These are phyloP conservation scores for Periconia digitata DNA, from an alignment of 2,329 filamentous ascomycete genomes.

Conservation along the genomic window DNA sequence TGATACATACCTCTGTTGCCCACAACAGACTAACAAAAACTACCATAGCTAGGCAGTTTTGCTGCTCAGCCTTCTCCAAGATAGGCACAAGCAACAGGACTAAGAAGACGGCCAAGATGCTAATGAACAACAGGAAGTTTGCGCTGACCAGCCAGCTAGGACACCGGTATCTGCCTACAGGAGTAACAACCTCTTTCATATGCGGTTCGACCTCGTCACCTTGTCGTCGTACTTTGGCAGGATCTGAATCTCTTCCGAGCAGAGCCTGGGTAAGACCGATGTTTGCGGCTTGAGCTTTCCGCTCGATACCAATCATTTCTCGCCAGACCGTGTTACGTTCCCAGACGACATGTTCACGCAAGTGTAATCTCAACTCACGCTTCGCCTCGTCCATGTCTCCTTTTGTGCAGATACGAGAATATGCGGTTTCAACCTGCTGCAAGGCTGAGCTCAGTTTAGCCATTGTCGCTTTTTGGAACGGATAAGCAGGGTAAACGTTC, in stretches of 20 bases:
- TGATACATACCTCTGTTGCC: slow-evolving; percentile 77
- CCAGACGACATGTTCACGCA: slow-evolving; percentile 97
- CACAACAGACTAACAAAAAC: slow-evolving; percentile 92
- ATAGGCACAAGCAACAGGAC: slow-evolving; percentile 75
- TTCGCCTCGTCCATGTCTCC: slow-evolving; percentile 77
- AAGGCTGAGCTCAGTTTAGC: slow-evolving; percentile 72
- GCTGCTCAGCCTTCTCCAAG: slow-evolving; percentile 84
- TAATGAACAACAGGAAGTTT: slow-evolving; percentile 75
- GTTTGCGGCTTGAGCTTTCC: slow-evolving; percentile 90
- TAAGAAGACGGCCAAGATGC: slow-evolving; percentile 72
- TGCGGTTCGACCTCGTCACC: slow-evolving; percentile 74
- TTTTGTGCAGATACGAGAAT: slow-evolving; percentile 78
- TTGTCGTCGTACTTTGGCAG: slow-evolving; percentile 70
- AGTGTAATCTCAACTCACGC: slow-evolving; percentile 83
- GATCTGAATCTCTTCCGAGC: slow-evolving; percentile 72
- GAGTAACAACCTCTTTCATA: slow-evolving; percentile 73
- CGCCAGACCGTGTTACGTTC: slow-evolving; percentile 98
- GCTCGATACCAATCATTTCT: slow-evolving; percentile 97
- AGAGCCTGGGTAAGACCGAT: slow-evolving; percentile 77
- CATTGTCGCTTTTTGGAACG: slow-evolving; percentile 76
- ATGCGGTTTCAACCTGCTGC: slow-evolving; percentile 72
- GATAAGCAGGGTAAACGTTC: slow-evolving; percentile 75
- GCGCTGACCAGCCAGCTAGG: slow-evolving; percentile 83
- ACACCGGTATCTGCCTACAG: slow-evolving; percentile 72
- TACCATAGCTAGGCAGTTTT: slow-evolving; percentile 92